Percentiles rank a stretch among this genome's conserved stretches.
Conservation (phyloP, 129 eudicot species). For the Escallonia herrerae region DNA sequence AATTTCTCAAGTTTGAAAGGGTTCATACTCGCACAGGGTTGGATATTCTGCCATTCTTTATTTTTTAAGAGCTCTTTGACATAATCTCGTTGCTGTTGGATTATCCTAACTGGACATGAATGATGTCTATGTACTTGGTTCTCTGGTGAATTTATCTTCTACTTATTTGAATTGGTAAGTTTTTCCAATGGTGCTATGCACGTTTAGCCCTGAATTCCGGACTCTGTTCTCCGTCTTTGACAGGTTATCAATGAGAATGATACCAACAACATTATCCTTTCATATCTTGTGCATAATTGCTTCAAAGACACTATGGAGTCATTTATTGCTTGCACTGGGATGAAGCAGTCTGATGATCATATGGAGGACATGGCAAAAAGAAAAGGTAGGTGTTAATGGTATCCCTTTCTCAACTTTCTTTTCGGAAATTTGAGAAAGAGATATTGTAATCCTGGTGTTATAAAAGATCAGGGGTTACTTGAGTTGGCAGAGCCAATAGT, state of each 20-base stretch:
- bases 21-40: too few relatives aligned
- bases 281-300: conserved; percentile 91
- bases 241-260: conserved; percentile 65
- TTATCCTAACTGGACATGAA: too few relatives aligned
- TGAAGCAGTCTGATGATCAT: conserved; percentile 42
- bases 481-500: not conserved
- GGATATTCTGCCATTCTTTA: too few relatives aligned
- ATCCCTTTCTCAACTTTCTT: not conserved
- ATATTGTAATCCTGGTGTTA: too few relatives aligned
- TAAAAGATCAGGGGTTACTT: not conserved
- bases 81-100: too few relatives aligned
- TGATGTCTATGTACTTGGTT: too few relatives aligned
- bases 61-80: too few relatives aligned
- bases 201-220: not conserved
- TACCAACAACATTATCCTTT: conserved; percentile 61
- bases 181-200: not conserved
- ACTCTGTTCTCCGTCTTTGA: conserved; percentile 4
- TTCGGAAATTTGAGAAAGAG: too few relatives aligned
- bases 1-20: too few relatives aligned
- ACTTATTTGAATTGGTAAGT: too few relatives aligned
- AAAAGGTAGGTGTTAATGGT: conserved; percentile 40
- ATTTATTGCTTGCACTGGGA: conserved; percentile 48
- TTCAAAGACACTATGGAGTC: conserved; percentile 76
- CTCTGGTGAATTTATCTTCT: too few relatives aligned
- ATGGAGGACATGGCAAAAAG: conserved; percentile 79